phyloP scores from a whole-genome alignment of 768 basidiomycete genomes.

The Mycena galopus region DNA sequence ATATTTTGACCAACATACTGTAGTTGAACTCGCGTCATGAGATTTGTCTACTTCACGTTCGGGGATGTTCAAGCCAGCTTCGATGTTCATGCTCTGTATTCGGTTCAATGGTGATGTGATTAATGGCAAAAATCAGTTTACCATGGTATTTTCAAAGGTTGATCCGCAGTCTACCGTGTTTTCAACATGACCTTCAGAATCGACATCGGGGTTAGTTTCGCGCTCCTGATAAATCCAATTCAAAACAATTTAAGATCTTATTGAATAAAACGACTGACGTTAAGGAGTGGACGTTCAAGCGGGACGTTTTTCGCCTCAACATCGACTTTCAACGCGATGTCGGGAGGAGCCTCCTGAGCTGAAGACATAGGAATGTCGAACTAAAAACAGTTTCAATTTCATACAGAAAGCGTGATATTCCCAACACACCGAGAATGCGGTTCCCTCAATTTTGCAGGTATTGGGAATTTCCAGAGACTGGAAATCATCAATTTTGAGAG shows the following conservation, averaged over 20 bases:
- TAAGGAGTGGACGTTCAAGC: neutral
- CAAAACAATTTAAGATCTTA: neutral
- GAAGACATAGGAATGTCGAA: neutral
- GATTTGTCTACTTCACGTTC: neutral
- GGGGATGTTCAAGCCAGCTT: neutral
- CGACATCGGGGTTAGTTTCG: neutral
- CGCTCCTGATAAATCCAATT: neutral
- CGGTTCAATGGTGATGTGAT: neutral
- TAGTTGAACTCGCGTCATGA: neutral
- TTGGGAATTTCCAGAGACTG: neutral
- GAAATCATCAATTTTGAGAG: neutral
- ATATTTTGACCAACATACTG: neutral
- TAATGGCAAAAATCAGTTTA: neutral
- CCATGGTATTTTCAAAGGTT: neutral
- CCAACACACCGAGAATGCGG: neutral
- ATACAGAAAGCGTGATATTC: neutral
- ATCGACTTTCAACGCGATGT: neutral
- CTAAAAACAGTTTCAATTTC: neutral
- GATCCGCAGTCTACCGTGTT: neutral
- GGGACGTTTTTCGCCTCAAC: neutral
- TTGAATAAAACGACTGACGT: neutral
- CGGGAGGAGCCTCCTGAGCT: neutral
- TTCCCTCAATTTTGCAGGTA: neutral
- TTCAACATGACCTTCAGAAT: neutral
- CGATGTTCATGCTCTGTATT: neutral